Conservation (phyloP, 306 rosid species). For the Begonia peltatifolia region DNA sequence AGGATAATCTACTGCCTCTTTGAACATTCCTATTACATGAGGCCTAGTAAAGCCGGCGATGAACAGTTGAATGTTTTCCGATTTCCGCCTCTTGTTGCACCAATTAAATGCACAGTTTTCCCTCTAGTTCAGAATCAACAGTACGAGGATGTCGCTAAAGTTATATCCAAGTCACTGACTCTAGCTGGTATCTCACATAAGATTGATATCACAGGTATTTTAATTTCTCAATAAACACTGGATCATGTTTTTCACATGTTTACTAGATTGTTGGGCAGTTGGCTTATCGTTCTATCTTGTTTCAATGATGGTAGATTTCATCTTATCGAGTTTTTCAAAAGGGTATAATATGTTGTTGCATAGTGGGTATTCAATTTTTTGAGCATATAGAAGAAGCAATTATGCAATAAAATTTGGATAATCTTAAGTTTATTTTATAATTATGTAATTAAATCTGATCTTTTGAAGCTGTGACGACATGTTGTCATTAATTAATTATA, state of each 20-base stretch:
- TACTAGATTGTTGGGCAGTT: background rate
- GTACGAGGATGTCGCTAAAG: slow-evolving; percentile 71
- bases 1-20: slow-evolving; percentile 82
- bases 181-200: slow-evolving; percentile 64
- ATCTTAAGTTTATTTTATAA: too few species aligned
- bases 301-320: background rate
- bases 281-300: background rate
- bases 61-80: slow-evolving; percentile 73
- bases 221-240: background rate
- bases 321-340: too few species aligned
- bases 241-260: background rate
- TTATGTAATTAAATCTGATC: too few species aligned
- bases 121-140: slow-evolving; percentile 82
- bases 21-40: slow-evolving; percentile 75
- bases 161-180: slow-evolving; percentile 68
- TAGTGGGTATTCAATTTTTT: too few species aligned
- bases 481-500: too few species aligned
- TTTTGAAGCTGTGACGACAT: too few species aligned
- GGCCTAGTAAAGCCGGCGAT: slow-evolving; percentile 79
- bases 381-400: too few species aligned
- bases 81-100: slow-evolving; percentile 83
- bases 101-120: slow-evolving; percentile 93
- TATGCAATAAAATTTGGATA: too few species aligned
- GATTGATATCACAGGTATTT: slow-evolving; percentile 74
- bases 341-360: too few species aligned